phyloP scores from a whole-genome alignment of 495 filamentous ascomycete genomes.

The Neurospora sp. region DNA sequence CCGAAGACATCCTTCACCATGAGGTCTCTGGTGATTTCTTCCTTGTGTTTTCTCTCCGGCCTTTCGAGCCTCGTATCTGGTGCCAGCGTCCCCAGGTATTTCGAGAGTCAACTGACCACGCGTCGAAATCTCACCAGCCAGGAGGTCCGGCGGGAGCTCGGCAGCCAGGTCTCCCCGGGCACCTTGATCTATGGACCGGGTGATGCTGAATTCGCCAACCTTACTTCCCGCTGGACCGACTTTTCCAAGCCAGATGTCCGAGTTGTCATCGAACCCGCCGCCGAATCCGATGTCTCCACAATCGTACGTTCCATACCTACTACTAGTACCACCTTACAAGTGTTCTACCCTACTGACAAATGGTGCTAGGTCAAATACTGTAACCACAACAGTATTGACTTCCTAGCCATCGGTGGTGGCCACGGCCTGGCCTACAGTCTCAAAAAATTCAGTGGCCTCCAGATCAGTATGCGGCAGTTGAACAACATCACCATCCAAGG shows the following conservation, averaged over 20 bases:
- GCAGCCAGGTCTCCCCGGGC: slow-evolving; percentile 1
- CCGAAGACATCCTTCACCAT: background rate
- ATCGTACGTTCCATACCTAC: background rate
- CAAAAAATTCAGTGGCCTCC: slow-evolving; percentile 3
- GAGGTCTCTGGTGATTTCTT: background rate
- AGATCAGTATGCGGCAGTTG: slow-evolving; percentile 7
- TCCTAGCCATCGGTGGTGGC: slow-evolving; percentile 2
- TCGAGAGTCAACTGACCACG: background rate
- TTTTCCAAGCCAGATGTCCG: background rate
- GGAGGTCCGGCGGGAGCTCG: background rate
- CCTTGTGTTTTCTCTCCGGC: slow-evolving; percentile 1
- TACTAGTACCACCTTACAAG: no score
- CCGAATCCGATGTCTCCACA: slow-evolving; percentile 2
- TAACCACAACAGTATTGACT: slow-evolving; percentile 4
- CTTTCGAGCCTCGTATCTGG: slow-evolving; percentile 1
- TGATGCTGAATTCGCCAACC: background rate
- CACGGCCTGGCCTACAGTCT: background rate
- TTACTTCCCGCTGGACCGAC: slow-evolving; percentile 1
- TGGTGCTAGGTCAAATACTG: slow-evolving; percentile 3
- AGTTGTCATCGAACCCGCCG: slow-evolving; percentile 3
- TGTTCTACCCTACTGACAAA: background rate
- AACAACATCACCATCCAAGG: background rate
- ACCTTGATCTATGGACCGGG: slow-evolving; percentile 3
- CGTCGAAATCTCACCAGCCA: slow-evolving; percentile 1
- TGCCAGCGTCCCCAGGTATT: background rate